Conservation (phyloP, 2,329 filamentous ascomycete species). For the Grosmannia penicillata region DNA sequence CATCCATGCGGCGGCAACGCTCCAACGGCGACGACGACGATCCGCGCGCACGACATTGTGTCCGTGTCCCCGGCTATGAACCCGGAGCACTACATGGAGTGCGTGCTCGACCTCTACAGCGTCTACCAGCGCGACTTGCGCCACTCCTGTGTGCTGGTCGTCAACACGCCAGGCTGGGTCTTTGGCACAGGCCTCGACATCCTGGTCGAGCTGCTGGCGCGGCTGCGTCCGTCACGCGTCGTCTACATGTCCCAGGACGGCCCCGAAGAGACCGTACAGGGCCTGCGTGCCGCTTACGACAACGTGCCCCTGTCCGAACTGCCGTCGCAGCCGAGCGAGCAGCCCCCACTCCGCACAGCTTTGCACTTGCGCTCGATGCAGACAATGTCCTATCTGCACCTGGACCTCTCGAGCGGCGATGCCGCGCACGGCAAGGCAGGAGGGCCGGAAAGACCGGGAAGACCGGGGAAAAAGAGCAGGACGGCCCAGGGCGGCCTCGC, state of each 20-base stretch:
- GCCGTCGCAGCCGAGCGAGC: slow-evolving; percentile 43
- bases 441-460: background rate
- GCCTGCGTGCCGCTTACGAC: slow-evolving; percentile 28
- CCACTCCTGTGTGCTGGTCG: slow-evolving; percentile 38
- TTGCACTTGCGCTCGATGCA: slow-evolving; percentile 60
- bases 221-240: slow-evolving; percentile 42
- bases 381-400: slow-evolving; percentile 66
- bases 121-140: slow-evolving; percentile 35
- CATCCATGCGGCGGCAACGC: slow-evolving; percentile 27
- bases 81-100: slow-evolving; percentile 50
- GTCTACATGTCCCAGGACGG: slow-evolving; percentile 56
- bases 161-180: slow-evolving; percentile 66
- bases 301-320: slow-evolving; percentile 32
- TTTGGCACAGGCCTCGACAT: slow-evolving; percentile 55
- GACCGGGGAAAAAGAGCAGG: background rate
- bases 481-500: background rate
- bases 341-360: slow-evolving; percentile 35
- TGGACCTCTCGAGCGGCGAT: too few species aligned
- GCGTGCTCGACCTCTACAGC: slow-evolving; percentile 45
- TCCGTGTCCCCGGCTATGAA: slow-evolving; percentile 51
- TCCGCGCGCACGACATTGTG: slow-evolving; percentile 53
- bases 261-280: slow-evolving; percentile 39
- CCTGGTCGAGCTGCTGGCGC: slow-evolving; percentile 39
- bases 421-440: too few species aligned
- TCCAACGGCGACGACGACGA: slow-evolving; percentile 21